phyloP scores from a whole-genome alignment of 2,329 filamentous ascomycete species.

The Rhinocladiella similis region DNA sequence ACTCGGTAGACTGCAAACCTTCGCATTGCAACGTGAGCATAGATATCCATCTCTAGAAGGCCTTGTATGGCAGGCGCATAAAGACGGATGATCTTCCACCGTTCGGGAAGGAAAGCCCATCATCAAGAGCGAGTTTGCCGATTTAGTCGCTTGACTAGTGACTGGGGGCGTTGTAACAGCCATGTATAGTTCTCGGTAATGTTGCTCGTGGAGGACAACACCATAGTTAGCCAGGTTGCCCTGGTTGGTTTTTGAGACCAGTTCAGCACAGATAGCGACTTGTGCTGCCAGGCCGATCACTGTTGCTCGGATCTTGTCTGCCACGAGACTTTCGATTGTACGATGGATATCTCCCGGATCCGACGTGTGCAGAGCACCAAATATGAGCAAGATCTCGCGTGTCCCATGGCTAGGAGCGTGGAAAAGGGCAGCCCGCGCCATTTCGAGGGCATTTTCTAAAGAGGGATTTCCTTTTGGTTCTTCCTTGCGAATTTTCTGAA shows the following conservation, averaged over 20 bases:
- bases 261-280: constrained; percentile 86
- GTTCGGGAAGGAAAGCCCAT: constrained; percentile 96
- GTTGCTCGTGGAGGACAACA: constrained; percentile 81
- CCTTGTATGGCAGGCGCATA: constrained; percentile 88
- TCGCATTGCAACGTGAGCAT: constrained; percentile 83
- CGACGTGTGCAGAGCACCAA: constrained; percentile 83
- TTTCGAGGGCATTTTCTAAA: constrained; percentile 92
- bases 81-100: constrained; percentile 67
- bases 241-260: constrained; percentile 83
- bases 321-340: constrained; percentile 75
- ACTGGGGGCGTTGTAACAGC: constrained; percentile 86
- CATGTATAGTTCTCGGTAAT: constrained; percentile 88
- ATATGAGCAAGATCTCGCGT: constrained; percentile 86
- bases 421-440: constrained; percentile 88
- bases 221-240: constrained; percentile 72
- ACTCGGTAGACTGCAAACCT: constrained; percentile 85
- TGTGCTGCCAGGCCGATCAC: constrained; percentile 90
- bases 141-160: constrained; percentile 55
- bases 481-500: constrained; percentile 63
- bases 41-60: constrained; percentile 82
- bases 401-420: constrained; percentile 93
- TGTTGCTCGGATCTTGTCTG: constrained; percentile 81
- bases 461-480: constrained; percentile 67
- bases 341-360: constrained; percentile 95
- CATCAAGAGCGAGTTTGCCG: constrained; percentile 69